phyloP scores from a whole-genome alignment of 805 yeast genomes.

The Cyberlindnera mississippiensis region DNA sequence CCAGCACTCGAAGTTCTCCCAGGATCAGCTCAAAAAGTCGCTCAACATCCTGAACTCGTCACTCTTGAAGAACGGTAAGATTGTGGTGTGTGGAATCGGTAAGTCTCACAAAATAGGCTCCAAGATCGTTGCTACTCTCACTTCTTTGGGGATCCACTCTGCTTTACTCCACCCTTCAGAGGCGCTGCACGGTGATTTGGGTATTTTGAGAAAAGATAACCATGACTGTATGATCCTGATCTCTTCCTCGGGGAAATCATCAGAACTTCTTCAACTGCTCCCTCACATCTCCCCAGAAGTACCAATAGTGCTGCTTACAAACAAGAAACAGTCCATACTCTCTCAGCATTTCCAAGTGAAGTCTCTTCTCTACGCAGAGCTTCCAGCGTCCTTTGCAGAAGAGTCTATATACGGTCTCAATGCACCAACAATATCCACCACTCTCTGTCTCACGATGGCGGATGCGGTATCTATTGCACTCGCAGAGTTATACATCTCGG shows the following conservation, averaged over 20 bases:
- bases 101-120: conserved; percentile 76
- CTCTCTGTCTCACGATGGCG: conserved; percentile 68
- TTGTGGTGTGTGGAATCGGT: conserved; percentile 80
- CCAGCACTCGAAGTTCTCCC: conserved; percentile 41
- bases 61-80: conserved; percentile 53
- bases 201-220: conserved; percentile 52
- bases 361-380: conserved; percentile 56
- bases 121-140: conserved; percentile 77
- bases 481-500: conserved; percentile 60
- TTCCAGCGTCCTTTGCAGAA: conserved; percentile 58
- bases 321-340: conserved; percentile 52
- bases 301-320: conserved; percentile 61
- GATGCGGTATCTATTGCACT: conserved; percentile 77
- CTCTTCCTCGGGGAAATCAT: conserved; percentile 80
- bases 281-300: conserved; percentile 52
- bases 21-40: conserved; percentile 40
- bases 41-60: conserved; percentile 36
- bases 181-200: conserved; percentile 89
- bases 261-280: conserved; percentile 52
- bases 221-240: conserved; percentile 61
- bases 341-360: conserved; percentile 46
- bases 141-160: conserved; percentile 70
- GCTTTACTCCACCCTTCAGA: conserved; percentile 75
- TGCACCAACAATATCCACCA: conserved; percentile 85
- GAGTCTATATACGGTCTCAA: conserved; percentile 64